phyloP scores from a whole-genome alignment of 352 stramenopile species.

The Phytopythium kandeliae region DNA sequence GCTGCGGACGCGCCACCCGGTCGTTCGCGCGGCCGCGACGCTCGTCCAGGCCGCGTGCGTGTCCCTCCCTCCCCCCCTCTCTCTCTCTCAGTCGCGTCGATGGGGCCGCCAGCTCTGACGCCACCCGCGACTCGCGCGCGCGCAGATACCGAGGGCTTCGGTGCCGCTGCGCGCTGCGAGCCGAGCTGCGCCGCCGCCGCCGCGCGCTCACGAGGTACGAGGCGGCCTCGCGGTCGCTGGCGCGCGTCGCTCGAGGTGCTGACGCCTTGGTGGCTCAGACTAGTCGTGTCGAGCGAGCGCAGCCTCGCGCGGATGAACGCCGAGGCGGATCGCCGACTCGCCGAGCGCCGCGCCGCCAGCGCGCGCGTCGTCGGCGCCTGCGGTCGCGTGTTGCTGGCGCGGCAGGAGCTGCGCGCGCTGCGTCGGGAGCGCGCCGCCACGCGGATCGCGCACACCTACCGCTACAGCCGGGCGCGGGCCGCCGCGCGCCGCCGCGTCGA shows the following conservation, averaged over 20 bases:
- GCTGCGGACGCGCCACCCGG: constrained; percentile 14
- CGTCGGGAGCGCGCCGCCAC: constrained; percentile 18
- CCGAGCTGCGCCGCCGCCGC: constrained; percentile 7
- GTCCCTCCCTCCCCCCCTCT: neutral
- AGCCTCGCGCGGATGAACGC: constrained; percentile 43
- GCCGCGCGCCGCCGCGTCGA: constrained; percentile 22
- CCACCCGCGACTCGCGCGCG: no score
- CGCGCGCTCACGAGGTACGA: constrained; percentile 13
- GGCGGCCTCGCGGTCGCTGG: no score
- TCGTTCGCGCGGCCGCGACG: constrained; percentile 19
- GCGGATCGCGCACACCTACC: constrained; percentile 21
- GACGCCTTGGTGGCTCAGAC: constrained; percentile 11
- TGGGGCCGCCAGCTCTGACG: no score
- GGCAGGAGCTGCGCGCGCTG: no score
- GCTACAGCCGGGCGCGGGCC: constrained; percentile 9
- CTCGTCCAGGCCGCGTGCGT: constrained; percentile 28
- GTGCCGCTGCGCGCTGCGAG: constrained; percentile 8
- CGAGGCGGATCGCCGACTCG: constrained; percentile 13
- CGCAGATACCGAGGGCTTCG: constrained; percentile 16
- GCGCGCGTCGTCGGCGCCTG: constrained; percentile 16
- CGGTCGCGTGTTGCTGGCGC: constrained; percentile 30
- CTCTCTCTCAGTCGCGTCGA: no score
- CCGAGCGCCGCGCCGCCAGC: constrained; percentile 13
- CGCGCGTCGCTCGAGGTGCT: no score
- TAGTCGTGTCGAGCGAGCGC: constrained; percentile 24